Percentiles rank a stretch among this genome's conserved stretches.
Conservation (phyloP, 345 rosid genomes). For the Linum usitatissimum region DNA sequence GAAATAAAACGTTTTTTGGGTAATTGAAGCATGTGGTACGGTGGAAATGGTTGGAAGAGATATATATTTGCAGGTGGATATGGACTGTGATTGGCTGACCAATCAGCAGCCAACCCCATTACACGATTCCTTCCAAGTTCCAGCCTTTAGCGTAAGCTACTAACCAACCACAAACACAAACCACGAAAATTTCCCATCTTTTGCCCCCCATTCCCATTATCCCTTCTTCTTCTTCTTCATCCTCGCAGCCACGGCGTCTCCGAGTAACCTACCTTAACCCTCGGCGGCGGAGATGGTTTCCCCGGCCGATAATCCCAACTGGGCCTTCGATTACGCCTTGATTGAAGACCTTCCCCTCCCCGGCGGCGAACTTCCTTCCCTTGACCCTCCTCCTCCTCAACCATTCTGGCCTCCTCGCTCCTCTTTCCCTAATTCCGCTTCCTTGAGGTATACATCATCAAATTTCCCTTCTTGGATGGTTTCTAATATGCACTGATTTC, state of each 20-base stretch:
- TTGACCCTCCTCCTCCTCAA: conserved; percentile 20
- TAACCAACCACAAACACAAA: background rate
- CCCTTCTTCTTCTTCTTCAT: background rate
- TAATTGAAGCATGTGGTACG: too few species aligned
- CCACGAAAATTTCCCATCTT: background rate
- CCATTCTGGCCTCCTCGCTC: conserved; percentile 25
- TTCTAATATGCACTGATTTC: background rate
- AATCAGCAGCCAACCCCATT: too few species aligned
- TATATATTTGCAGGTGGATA: too few species aligned
- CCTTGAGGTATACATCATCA: conserved; percentile 20
- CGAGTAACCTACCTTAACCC: background rate
- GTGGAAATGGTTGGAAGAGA: too few species aligned
- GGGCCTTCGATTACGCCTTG: conserved; percentile 35
- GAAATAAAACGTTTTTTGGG: too few species aligned
- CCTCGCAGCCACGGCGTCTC: conserved; percentile 1
- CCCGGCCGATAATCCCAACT: conserved; percentile 23
- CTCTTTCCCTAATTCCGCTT: conserved; percentile 14
- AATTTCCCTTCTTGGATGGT: background rate
- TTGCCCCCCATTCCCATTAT: too few species aligned
- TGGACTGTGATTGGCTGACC: too few species aligned
- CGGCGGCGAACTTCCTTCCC: conserved; percentile 29
- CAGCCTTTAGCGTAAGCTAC: too few species aligned
- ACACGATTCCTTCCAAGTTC: too few species aligned
- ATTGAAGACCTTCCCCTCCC: conserved; percentile 31
- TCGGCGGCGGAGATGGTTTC: conserved; percentile 19